Evolutionary conservation across 2,329 filamentous ascomycete species (phyloP), one percentile per base, ranked within the genome.

Genomic region (Camptophora hylomeconis): DNA sequence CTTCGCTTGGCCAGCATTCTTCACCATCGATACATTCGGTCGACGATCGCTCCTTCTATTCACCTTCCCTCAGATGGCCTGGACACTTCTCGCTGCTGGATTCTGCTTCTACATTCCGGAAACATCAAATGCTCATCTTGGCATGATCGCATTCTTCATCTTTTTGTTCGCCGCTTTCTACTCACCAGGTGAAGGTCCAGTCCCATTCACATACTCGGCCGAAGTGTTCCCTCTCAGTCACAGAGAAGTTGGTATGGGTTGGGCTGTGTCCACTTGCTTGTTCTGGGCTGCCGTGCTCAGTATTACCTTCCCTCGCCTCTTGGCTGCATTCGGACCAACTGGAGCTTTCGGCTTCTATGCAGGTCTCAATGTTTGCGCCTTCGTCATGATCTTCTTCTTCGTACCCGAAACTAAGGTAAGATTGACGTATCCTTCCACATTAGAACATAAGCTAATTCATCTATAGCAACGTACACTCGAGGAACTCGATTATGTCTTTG

Each of bases 51-150:
- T 77, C 9, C 58, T 76, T 2, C 54, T 75, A 1, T 75, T 76
- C 47, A 76, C 72, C 2, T 76, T 77, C 44, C 72, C 72, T 0
- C 61, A 75, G 35, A 77, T 76, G 71, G 66, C 65, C 10, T 74
- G 70, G 69, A 71, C 69, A 4, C 50, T 77, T 10, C 57, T 76
- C 2, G 67, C 68, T 0, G 69, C 67, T n/a, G 72, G 68, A 3
- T 60, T 75, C 24, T 69, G 62, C 41, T 70, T 67, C 28, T 58
- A 66, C 21, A 61, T 74, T 14, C 52, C 53, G 1, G 39, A 41
- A 16, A 42, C 47, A 0, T 53, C 47, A 15, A 35, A 38, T 1
- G 58, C 62, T 2, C 57, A 64, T 20, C 45, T 64, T 0, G 61
- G 61, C 1, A 38, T 70, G 10, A 63, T 69, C 11, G 63, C 61